These are phyloP conservation scores for Kalaharituber pfeilii DNA, from an alignment of 2,329 filamentous ascomycete species.

Conservation along the genomic window DNA sequence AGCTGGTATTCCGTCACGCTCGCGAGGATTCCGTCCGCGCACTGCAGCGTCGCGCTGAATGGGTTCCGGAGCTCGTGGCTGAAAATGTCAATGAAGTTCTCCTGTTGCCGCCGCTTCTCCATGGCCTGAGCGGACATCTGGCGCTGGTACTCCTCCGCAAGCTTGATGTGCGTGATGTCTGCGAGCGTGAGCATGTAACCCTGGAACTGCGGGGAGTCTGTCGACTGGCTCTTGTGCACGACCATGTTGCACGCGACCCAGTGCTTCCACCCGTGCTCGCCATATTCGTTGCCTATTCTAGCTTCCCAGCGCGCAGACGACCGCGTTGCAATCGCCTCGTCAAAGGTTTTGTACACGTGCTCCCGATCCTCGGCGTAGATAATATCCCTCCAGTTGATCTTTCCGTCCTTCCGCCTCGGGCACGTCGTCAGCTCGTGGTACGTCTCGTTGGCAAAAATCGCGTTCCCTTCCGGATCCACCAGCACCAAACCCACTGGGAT, in stretches of 20 bases:
- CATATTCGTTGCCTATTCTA: background rate
- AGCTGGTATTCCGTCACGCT: conserved; percentile 13
- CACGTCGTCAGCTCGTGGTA: conserved; percentile 34
- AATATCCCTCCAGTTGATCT: conserved; percentile 54
- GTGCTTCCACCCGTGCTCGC: conserved; percentile 3
- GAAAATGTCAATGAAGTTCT: conserved; percentile 48
- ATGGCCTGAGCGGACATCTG: conserved; percentile 31
- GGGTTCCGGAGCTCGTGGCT: conserved; percentile 64
- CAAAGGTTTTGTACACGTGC: conserved; percentile 33
- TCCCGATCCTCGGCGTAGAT: conserved; percentile 48
- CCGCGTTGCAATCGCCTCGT: background rate
- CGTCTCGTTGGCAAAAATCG: conserved; percentile 68
- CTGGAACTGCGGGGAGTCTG: too few species aligned
- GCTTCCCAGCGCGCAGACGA: background rate
- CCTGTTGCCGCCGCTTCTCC: conserved; percentile 49
- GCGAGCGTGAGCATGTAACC: conserved; percentile 8
- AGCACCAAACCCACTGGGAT: conserved; percentile 75
- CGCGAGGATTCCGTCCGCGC: conserved; percentile 49
- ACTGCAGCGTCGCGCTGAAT: conserved; percentile 56
- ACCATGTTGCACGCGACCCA: conserved; percentile 1
- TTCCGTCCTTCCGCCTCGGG: conserved; percentile 36
- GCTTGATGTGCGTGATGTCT: conserved; percentile 16
- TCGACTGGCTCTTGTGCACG: background rate
- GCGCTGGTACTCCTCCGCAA: conserved; percentile 19
- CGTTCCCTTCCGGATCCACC: conserved; percentile 49